Conservation (phyloP, 805 yeast genomes). For the Spencermartinsiella europaea region DNA sequence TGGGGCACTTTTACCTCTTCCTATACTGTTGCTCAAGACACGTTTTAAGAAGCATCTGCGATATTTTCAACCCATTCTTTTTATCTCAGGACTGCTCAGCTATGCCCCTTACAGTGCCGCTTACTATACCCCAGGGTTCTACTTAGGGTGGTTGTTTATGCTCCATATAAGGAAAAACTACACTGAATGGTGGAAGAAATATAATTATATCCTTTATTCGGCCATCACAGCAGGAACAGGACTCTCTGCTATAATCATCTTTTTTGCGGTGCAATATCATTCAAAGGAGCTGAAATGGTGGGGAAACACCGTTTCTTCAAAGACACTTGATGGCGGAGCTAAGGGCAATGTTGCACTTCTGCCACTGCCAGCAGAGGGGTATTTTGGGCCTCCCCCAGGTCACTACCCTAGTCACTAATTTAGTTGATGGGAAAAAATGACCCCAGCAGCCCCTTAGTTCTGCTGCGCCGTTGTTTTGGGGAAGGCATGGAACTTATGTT, state of each 20-base stretch:
- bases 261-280: constrained; percentile 47
- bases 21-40: constrained; percentile 1
- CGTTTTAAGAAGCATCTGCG: constrained; percentile 4
- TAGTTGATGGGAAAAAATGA: no score
- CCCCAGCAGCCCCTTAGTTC: no score
- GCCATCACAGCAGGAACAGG: constrained; percentile 59
- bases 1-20: constrained; percentile 30
- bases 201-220: constrained; percentile 47
- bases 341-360: neutral
- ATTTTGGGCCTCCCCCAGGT: constrained; percentile 20
- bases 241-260: constrained; percentile 51
- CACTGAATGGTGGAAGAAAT: constrained; percentile 50
- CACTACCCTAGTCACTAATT: constrained; percentile 9
- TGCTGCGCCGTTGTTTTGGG: no score
- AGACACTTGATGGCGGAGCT: constrained; percentile 38
- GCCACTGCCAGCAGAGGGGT: constrained; percentile 14
- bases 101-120: constrained; percentile 29
- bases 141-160: constrained; percentile 40
- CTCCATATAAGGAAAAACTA: constrained; percentile 39
- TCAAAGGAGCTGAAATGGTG: constrained; percentile 50
- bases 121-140: constrained; percentile 25
- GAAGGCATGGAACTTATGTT: no score
- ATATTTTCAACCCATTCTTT: constrained; percentile 8
- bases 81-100: constrained; percentile 34
- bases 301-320: constrained; percentile 46